Percentiles rank a stretch among this genome's conserved stretches.
Evolutionary conservation across 768 basidiomycete species (phyloP).

Genomic region (Lyophyllum decastes): DNA sequence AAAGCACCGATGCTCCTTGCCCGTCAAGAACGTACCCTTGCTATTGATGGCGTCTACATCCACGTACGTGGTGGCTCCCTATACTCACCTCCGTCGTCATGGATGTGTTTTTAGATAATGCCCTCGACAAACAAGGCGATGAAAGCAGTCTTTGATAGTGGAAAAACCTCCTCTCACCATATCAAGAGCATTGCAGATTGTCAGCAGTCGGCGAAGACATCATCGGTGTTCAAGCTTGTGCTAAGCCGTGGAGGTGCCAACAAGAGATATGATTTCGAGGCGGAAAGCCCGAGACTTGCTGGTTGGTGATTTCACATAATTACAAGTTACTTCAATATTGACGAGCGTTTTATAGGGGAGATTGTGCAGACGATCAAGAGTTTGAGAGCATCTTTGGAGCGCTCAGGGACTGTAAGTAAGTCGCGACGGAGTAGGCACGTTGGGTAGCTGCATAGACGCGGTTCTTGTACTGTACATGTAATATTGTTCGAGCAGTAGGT

Average conservation of each 20-base stretch:
- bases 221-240: constrained; percentile 86
- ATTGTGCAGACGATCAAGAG: constrained; percentile 74
- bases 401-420: constrained; percentile 63
- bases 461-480: background rate
- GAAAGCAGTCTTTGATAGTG: constrained; percentile 81
- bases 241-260: constrained; percentile 72
- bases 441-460: constrained; percentile 20
- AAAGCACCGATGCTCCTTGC: constrained; percentile 94
- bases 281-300: constrained; percentile 80
- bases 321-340: constrained; percentile 2
- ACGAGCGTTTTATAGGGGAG: constrained; percentile 47
- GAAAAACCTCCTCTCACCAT: constrained; percentile 91
- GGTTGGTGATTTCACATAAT: constrained; percentile 43
- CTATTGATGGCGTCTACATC: constrained; percentile 94
- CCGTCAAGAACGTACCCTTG: constrained; percentile 86
- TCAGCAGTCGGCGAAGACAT: constrained; percentile 79
- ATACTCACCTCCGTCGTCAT: background rate
- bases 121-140: constrained; percentile 74
- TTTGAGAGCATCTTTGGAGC: constrained; percentile 64
- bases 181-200: constrained; percentile 84
- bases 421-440: constrained; percentile 65
- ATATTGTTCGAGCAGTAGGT: too few species aligned
- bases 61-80: constrained; percentile 52
- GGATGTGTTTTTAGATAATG: constrained; percentile 67
- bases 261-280: constrained; percentile 98